Evolutionary conservation across 83 land plant genomes (phyloP).

Genomic region (Isoetes engelmannii): DNA sequence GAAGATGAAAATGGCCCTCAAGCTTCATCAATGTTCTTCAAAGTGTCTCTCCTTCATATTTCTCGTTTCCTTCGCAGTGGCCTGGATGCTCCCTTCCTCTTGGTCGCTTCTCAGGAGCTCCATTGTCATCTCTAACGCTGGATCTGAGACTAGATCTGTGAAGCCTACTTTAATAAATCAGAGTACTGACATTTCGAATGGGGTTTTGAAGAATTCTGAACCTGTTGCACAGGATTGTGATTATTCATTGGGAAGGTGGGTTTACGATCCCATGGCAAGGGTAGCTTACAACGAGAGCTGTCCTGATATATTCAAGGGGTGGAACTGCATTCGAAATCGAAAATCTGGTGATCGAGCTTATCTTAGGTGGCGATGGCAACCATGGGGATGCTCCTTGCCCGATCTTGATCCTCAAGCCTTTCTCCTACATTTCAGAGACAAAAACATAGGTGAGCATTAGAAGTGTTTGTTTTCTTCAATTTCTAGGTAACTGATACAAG

Average conservation of each 20-base stretch:
- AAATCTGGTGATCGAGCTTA: conserved; percentile 50
- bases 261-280: conserved; percentile 27
- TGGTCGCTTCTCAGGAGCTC: too few relatives aligned
- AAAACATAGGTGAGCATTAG: conserved; percentile 46
- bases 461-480: neutral
- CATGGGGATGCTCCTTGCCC: conserved; percentile 49
- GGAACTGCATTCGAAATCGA: conserved; percentile 57
- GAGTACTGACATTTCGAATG: too few relatives aligned
- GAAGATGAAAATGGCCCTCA: too few relatives aligned
- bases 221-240: conserved; percentile 10
- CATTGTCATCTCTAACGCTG: too few relatives aligned
- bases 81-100: too few relatives aligned
- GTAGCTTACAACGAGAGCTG: conserved; percentile 53
- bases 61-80: too few relatives aligned
- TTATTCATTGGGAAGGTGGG: conserved; percentile 52
- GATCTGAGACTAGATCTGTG: too few relatives aligned
- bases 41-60: too few relatives aligned
- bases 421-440: conserved; percentile 38
- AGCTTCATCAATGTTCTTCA: too few relatives aligned
- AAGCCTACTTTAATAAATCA: too few relatives aligned
- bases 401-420: conserved; percentile 46
- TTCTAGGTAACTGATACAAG: neutral
- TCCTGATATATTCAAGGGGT: conserved; percentile 87
- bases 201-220: too few relatives aligned
- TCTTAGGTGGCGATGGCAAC: conserved; percentile 72